Conservation (phyloP, 208 protist genomes). For the Leishmania braziliensis region DNA sequence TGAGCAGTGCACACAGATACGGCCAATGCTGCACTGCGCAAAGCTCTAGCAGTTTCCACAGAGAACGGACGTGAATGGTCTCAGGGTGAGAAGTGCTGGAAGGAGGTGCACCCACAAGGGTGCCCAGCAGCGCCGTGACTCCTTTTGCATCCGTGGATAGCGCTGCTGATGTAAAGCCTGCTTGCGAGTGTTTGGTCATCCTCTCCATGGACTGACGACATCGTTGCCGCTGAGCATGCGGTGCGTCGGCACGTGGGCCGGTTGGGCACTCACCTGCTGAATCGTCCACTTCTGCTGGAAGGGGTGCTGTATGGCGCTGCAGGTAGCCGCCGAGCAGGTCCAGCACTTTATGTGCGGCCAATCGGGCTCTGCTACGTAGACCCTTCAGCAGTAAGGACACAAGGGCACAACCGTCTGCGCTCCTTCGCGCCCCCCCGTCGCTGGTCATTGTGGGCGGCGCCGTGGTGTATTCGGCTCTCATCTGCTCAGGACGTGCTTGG, state of each 20-base stretch:
- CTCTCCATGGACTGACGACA: background rate
- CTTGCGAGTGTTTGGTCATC: background rate
- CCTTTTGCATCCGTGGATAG: background rate
- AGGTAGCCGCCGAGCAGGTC: background rate
- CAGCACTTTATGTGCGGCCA: background rate
- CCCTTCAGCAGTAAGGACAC: background rate
- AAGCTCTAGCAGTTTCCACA: constrained; percentile 1
- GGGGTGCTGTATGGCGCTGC: background rate
- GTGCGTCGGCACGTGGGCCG: background rate
- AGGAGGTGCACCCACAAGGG: background rate
- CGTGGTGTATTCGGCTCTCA: background rate
- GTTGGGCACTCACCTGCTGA: background rate
- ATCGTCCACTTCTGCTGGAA: background rate
- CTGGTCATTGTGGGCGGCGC: background rate
- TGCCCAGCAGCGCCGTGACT: background rate
- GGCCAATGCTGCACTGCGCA: constrained; percentile 33
- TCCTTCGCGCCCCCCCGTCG: background rate
- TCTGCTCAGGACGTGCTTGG: background rate
- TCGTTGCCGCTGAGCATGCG: background rate
- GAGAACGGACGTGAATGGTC: background rate
- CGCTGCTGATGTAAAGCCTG: background rate
- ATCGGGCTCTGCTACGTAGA: background rate
- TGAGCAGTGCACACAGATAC: constrained; percentile 36
- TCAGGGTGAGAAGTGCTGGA: background rate
- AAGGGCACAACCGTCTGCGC: background rate